Conservation (phyloP, 371 early-diverging fungal genomes). For the Thermomucor indicae-seudaticae region DNA sequence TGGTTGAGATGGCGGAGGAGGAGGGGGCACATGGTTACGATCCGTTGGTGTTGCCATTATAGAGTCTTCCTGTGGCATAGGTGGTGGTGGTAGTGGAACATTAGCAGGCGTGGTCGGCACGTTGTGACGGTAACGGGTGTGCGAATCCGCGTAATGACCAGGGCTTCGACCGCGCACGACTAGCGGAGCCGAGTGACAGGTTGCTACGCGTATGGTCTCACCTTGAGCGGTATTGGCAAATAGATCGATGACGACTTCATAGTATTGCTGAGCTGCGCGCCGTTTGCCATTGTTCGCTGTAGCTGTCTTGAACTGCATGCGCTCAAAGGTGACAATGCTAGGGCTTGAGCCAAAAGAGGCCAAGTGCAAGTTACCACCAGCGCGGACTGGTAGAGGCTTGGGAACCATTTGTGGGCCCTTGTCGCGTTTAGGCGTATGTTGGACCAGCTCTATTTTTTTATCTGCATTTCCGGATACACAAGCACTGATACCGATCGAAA, state of each 20-base stretch:
- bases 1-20: neutral
- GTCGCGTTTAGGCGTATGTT: constrained; percentile 86
- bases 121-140: constrained; percentile 8
- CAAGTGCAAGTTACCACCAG: constrained; percentile 43
- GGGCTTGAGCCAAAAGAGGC: constrained; percentile 27
- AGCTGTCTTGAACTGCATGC: constrained; percentile 86
- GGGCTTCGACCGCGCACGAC: constrained; percentile 87
- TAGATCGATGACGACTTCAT: constrained; percentile 57
- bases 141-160: constrained; percentile 71
- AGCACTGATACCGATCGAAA: constrained; percentile 62
- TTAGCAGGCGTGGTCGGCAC: constrained; percentile 15
- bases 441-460: constrained; percentile 67
- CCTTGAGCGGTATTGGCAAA: constrained; percentile 53
- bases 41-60: neutral
- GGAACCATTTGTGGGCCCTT: constrained; percentile 79
- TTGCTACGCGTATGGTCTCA: constrained; percentile 48
- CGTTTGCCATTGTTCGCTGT: constrained; percentile 85
- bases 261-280: constrained; percentile 79
- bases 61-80: neutral
- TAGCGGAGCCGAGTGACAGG: constrained; percentile 65
- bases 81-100: constrained; percentile 22
- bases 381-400: constrained; percentile 38
- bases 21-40: constrained; percentile 3
- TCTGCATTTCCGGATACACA: constrained; percentile 45
- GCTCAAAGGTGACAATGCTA: constrained; percentile 67